Evolutionary conservation across 2,329 filamentous ascomycete species (phyloP).

Genomic region (Bipolaris cookei): DNA sequence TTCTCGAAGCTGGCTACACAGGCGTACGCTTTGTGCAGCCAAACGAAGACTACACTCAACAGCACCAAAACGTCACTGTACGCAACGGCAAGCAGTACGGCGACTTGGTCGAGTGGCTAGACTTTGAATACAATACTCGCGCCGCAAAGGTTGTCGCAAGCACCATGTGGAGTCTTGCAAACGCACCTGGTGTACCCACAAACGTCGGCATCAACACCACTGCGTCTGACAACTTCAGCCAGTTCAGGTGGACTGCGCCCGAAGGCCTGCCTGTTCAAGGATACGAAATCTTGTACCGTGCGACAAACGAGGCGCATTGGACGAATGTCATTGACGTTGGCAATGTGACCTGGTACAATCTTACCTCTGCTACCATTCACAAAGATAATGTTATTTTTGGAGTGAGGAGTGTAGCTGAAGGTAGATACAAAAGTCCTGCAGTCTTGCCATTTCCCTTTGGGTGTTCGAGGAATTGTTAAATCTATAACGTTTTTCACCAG

Average conservation of each 20-base stretch:
- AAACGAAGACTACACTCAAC: slow-evolving; percentile 61
- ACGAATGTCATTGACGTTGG: slow-evolving; percentile 56
- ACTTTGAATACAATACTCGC: slow-evolving; percentile 60
- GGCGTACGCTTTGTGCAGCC: slow-evolving; percentile 62
- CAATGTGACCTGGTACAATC: slow-evolving; percentile 45
- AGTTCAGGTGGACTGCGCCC: slow-evolving; percentile 54
- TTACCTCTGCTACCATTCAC: slow-evolving; percentile 54
- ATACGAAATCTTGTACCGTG: slow-evolving; percentile 62
- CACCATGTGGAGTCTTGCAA: slow-evolving; percentile 59
- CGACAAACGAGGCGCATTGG: slow-evolving; percentile 58
- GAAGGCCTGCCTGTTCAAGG: slow-evolving; percentile 50
- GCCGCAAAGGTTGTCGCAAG: slow-evolving; percentile 61
- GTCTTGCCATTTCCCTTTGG: slow-evolving; percentile 49
- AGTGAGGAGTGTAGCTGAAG: slow-evolving; percentile 55
- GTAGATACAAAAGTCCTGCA: slow-evolving; percentile 57
- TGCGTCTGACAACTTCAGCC: slow-evolving; percentile 55
- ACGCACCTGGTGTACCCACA: slow-evolving; percentile 55
- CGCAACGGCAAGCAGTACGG: slow-evolving; percentile 59
- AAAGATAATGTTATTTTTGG: slow-evolving; percentile 64
- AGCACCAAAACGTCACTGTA: slow-evolving; percentile 60
- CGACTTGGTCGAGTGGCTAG: slow-evolving; percentile 60
- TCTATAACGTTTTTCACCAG: too few relatives aligned
- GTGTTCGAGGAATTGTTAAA: slow-evolving; percentile 24
- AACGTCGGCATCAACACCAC: slow-evolving; percentile 57
- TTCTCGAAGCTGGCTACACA: slow-evolving; percentile 60